These are phyloP conservation scores for Entoloma clypeatum DNA, from an alignment of 1,284 basidiomycete genomes.

Conservation along the genomic window DNA sequence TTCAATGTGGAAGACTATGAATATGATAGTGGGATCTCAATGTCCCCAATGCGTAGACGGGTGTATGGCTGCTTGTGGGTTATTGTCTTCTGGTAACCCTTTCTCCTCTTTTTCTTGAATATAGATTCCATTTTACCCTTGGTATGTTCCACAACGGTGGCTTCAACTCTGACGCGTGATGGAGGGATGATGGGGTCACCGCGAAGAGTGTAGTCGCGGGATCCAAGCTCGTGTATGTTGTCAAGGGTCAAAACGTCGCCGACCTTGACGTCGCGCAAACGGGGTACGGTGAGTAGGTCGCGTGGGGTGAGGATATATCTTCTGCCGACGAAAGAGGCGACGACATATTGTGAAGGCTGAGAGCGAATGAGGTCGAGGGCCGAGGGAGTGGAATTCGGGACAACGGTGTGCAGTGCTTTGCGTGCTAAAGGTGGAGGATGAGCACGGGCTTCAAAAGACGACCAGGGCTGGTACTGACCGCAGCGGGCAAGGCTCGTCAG, in stretches of 20 bases:
- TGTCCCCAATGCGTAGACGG: constrained; percentile 76
- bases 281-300: constrained; percentile 91
- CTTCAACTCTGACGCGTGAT: constrained; percentile 67
- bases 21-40: constrained; percentile 36
- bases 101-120: constrained; percentile 96
- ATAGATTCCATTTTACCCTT: constrained; percentile 89
- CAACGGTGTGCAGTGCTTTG: constrained; percentile 30
- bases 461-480: constrained; percentile 21
- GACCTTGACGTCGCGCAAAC: constrained; percentile 75
- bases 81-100: constrained; percentile 78
- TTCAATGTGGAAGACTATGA: constrained; percentile 29
- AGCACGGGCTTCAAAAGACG: not conserved
- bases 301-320: constrained; percentile 87
- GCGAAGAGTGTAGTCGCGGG: constrained; percentile 90
- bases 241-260: constrained; percentile 85
- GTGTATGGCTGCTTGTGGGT: constrained; percentile 94
- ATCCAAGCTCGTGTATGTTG: constrained; percentile 91
- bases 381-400: constrained; percentile 37
- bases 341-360: constrained; percentile 84
- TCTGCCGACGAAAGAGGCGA: constrained; percentile 85
- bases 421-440: constrained; percentile 19
- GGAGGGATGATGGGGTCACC: constrained; percentile 62
- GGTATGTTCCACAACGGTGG: constrained; percentile 95
- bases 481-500: constrained; percentile 26
- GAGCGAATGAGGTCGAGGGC: constrained; percentile 71